A percentile compares a stretch with the other conserved stretches of the same genome.
phyloP scores from a whole-genome alignment of 2,329 filamentous ascomycete genomes.

The Cladosporium sp. region DNA sequence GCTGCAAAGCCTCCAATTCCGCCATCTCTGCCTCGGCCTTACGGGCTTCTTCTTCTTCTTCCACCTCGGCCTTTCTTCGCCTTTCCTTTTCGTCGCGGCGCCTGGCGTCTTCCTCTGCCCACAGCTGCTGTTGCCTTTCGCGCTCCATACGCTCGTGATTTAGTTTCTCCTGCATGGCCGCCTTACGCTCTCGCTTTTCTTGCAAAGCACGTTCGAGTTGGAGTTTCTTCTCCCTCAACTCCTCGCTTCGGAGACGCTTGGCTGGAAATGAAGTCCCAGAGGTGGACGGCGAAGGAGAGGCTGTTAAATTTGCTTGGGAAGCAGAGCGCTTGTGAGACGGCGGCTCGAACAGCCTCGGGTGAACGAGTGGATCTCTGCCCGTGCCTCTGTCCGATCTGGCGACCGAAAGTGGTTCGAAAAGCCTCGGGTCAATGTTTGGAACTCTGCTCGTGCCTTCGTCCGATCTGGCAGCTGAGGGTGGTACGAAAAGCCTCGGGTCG shows the following conservation, averaged over 20 bases:
- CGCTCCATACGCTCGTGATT: constrained; percentile 11
- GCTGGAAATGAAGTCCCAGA: background rate
- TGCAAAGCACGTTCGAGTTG: background rate
- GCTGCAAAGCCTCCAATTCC: background rate
- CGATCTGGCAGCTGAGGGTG: too few species aligned
- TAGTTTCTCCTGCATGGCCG: constrained; percentile 10
- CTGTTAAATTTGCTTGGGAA: background rate
- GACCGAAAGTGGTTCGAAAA: too few species aligned
- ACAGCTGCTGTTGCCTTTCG: background rate
- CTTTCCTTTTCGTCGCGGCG: background rate
- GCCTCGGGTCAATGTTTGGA: too few species aligned
- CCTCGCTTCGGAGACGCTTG: background rate
- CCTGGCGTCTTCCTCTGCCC: constrained; percentile 5
- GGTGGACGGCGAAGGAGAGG: background rate
- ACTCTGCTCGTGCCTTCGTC: too few species aligned
- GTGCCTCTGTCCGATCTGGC: background rate
- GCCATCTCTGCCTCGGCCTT: background rate
- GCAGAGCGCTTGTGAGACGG: background rate
- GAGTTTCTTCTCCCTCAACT: constrained; percentile 6
- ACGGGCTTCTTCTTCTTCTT: constrained; percentile 19
- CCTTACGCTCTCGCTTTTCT: constrained; percentile 15
- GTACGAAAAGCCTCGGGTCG: background rate
- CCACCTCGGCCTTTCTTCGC: background rate
- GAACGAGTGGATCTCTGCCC: background rate
- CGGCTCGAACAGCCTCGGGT: background rate